phyloP scores from a whole-genome alignment of 805 yeast genomes.

The Pichia cabralensis region DNA sequence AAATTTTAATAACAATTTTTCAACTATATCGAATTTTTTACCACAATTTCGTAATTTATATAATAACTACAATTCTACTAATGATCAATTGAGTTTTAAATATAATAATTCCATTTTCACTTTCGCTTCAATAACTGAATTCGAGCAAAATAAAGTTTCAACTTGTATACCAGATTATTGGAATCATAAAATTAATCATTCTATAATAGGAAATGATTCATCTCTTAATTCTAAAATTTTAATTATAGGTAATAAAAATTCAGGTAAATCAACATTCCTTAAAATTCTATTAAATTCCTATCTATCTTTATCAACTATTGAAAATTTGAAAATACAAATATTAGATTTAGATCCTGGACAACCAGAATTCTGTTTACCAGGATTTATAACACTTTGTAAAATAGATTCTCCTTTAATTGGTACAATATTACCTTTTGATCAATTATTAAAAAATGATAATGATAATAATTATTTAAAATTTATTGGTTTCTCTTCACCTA shows the following conservation, averaged over 20 bases:
- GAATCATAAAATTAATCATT: constrained; percentile 12
- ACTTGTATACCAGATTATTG: constrained; percentile 20
- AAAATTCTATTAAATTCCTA: constrained; percentile 43
- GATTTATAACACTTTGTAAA: constrained; percentile 47
- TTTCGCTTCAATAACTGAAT: constrained; percentile 25
- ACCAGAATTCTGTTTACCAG: constrained; percentile 67
- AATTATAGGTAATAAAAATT: constrained; percentile 57
- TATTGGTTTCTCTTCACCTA: constrained; percentile 62
- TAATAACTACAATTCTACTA: constrained; percentile 14
- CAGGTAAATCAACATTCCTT: constrained; percentile 74
- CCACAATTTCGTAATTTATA: constrained; percentile 37
- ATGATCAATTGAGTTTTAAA: too few relatives aligned
- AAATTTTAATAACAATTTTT: constrained; percentile 34
- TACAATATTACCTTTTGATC: constrained; percentile 18
- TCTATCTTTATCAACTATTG: constrained; percentile 17
- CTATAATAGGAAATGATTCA: neutral
- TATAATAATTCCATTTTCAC: too few relatives aligned
- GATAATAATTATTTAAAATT: constrained; percentile 16
- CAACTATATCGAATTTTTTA: constrained; percentile 31
- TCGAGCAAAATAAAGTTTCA: constrained; percentile 20
- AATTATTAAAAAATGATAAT: constrained; percentile 12
- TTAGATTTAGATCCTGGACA: constrained; percentile 88
- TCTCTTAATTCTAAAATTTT: constrained; percentile 19
- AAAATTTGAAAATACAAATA: constrained; percentile 29
- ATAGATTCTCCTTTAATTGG: constrained; percentile 30